A percentile compares a stretch with the other conserved stretches of the same genome.
phyloP scores from a whole-genome alignment of 192 early-diverging fungal species.

The Coemansia sp. region DNA sequence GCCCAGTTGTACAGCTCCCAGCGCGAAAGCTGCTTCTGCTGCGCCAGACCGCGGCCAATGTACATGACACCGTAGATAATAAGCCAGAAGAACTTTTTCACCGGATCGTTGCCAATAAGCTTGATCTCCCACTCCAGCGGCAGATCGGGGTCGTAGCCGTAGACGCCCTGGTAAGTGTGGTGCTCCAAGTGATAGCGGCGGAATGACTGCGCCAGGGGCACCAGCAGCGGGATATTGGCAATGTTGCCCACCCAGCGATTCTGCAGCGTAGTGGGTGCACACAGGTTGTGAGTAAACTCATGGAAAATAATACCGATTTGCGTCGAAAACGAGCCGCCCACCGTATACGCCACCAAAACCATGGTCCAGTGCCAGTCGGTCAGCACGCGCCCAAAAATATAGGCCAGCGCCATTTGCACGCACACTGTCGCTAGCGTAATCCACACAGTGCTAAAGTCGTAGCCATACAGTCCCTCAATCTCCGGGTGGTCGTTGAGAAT shows the following conservation, averaged over 20 bases:
- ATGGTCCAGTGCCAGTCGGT: constrained; percentile 64
- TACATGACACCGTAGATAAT: constrained; percentile 85
- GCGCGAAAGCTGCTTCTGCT: constrained; percentile 62
- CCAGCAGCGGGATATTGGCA: constrained; percentile 82
- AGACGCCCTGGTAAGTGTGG: constrained; percentile 94
- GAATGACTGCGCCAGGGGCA: constrained; percentile 75
- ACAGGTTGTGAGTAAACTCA: constrained; percentile 86
- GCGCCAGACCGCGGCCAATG: constrained; percentile 68
- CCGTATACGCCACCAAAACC: constrained; percentile 61
- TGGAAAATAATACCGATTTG: constrained; percentile 85
- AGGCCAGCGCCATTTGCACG: constrained; percentile 74
- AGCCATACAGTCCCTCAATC: constrained; percentile 79
- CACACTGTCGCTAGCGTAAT: constrained; percentile 61
- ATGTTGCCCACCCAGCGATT: constrained; percentile 81
- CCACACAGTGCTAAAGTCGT: constrained; percentile 74
- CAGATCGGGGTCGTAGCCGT: constrained; percentile 89
- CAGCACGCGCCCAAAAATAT: constrained; percentile 65
- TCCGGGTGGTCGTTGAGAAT: constrained; percentile 87
- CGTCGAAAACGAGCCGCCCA: constrained; percentile 81
- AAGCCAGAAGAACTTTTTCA: constrained; percentile 73
- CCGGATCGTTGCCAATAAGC: constrained; percentile 64
- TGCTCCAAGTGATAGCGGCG: constrained; percentile 91
- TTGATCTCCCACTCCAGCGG: constrained; percentile 83
- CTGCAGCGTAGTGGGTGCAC: constrained; percentile 62
- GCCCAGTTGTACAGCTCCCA: constrained; percentile 78